Evolutionary conservation across 2,329 filamentous ascomycete genomes (phyloP), one percentile per base, ranked within the genome.

Genomic region (Verticillium albo-atrum): DNA sequence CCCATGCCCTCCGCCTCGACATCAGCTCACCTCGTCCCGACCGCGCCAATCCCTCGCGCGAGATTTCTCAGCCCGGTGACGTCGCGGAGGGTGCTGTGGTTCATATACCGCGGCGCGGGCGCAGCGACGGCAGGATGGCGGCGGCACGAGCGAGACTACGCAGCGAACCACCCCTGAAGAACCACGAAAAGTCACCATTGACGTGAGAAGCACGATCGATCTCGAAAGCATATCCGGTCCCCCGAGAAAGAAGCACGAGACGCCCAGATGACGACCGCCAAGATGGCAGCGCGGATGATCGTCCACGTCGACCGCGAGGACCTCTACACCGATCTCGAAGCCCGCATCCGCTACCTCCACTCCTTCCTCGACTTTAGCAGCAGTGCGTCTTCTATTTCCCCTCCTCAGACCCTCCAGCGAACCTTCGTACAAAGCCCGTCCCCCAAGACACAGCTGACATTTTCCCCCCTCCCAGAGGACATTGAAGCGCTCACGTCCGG

Each of bases 301-400:
- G 78, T 86, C 70, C 88, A 91, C 67, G 80, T 92, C 65, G 84
- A 89, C 71, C 85, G 89, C 52, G 85, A 87, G 71, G 84, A 88
- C 50, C 78, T 92, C 6, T 91, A 91, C 73, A 90, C 86, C 26
- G 85, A 83, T 65, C 79, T 92, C 17, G 87, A 90, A 63, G 81
- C 84, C 0, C 81, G 89, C 56, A 84, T 92, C 61, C 83, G 84
- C 56, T 92, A 92, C 63, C 80, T 92, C 2, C 89, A 91, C 66
- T 86, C 85, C 30, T 92, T 92, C 61, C 82, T 92, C 27, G 89
- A 92, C 68, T 92, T 92, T 68, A 87, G 83, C 66, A 83, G 84
- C 61, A 80, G 89, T 91, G 77, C 56, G 85, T 73, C 14, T 6
- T 20, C 26, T n/a, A 26, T 26, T 20, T n/a, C 6, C 14, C 14